phyloP scores from a whole-genome alignment of 805 yeast species.

The Candida wancherniae region DNA sequence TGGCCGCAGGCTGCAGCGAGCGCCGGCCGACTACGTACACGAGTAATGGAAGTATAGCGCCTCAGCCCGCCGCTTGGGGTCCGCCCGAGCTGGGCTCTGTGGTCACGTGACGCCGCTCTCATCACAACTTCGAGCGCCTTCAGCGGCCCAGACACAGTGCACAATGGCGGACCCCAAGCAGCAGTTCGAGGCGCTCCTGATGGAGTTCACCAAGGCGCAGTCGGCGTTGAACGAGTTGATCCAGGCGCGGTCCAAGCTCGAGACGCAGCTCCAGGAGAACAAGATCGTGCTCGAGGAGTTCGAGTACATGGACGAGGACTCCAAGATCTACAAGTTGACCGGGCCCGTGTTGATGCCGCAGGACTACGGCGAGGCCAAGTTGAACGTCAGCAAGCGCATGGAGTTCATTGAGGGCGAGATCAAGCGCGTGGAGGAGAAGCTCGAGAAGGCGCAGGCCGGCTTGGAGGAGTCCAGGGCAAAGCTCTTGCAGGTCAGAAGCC shows the following conservation, averaged over 20 bases:
- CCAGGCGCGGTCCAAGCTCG: conserved; percentile 76
- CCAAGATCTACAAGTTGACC: conserved; percentile 81
- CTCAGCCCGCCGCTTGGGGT: too few relatives aligned
- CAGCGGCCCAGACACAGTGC: not conserved
- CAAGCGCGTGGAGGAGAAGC: conserved; percentile 62
- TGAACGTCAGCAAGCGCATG: conserved; percentile 82
- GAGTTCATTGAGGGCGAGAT: conserved; percentile 84
- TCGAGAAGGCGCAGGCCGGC: conserved; percentile 41
- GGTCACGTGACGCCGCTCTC: too few relatives aligned
- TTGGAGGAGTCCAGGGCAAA: conserved; percentile 59
- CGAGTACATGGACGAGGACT: conserved; percentile 52
- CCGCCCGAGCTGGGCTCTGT: too few relatives aligned
- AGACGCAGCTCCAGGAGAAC: conserved; percentile 92
- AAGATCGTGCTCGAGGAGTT: conserved; percentile 85
- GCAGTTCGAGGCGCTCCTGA: conserved; percentile 41
- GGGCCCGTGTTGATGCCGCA: conserved; percentile 94
- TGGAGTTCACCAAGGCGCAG: conserved; percentile 45
- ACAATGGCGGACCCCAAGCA: conserved; percentile 26
- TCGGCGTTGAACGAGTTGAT: conserved; percentile 49
- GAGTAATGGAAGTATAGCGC: too few relatives aligned
- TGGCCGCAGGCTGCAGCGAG: too few relatives aligned
- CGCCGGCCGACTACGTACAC: too few relatives aligned
- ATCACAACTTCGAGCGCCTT: not conserved
- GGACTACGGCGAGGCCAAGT: conserved; percentile 73
- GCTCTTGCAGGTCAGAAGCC: conserved; percentile 43